Evolutionary conservation across 164 flowering plant genomes (phyloP).

Genomic region (Vitis amurensis): DNA sequence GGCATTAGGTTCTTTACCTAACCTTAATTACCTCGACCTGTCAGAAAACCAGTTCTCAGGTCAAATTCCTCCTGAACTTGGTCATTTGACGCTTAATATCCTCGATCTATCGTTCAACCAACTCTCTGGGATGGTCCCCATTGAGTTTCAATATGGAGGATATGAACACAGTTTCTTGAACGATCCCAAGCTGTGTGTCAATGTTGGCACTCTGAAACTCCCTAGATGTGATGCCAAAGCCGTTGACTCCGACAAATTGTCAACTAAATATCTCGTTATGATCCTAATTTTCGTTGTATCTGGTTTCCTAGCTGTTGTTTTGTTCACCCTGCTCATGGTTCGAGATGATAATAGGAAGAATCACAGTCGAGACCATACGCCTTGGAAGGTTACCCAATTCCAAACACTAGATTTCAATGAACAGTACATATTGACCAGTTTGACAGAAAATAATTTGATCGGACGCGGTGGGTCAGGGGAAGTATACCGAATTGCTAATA

Average conservation of each 20-base stretch:
- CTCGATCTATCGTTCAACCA: constrained; percentile 74
- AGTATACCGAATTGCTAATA: constrained; percentile 53
- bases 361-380: constrained; percentile 22
- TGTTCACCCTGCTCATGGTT: constrained; percentile 24
- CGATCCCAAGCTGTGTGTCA: constrained; percentile 61
- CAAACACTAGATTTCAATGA: constrained; percentile 67
- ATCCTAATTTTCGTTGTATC: constrained; percentile 25
- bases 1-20: constrained; percentile 38
- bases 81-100: constrained; percentile 28
- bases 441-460: constrained; percentile 58
- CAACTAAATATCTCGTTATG: constrained; percentile 34
- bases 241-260: constrained; percentile 14
- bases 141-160: constrained; percentile 43
- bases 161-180: constrained; percentile 62
- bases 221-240: constrained; percentile 23
- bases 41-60: constrained; percentile 71
- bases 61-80: constrained; percentile 55
- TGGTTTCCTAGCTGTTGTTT: constrained; percentile 17
- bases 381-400: constrained; percentile 79
- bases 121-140: constrained; percentile 66
- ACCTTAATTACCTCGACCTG: constrained; percentile 52
- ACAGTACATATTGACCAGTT: constrained; percentile 39
- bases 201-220: constrained; percentile 20
- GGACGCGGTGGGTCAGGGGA: constrained; percentile 88
- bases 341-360: constrained; percentile 38